phyloP scores from a whole-genome alignment of 2,329 filamentous ascomycete species.

The Alternaria alternata region DNA sequence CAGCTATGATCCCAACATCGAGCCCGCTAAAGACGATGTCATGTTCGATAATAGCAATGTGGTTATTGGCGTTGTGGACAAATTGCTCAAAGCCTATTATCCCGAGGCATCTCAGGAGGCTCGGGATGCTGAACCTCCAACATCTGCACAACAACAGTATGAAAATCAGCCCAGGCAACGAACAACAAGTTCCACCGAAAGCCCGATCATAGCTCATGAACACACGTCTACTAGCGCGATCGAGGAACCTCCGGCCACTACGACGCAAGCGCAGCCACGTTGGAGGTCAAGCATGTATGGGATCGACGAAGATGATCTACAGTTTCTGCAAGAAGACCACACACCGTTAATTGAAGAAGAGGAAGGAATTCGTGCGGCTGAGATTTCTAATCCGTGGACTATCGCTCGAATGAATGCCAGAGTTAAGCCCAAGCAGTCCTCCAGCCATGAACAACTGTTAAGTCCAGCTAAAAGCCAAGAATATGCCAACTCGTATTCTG shows the following conservation, averaged over 20 bases:
- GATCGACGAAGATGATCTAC: conserved; percentile 48
- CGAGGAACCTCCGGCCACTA: background rate
- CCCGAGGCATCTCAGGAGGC: conserved; percentile 20
- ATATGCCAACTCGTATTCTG: background rate
- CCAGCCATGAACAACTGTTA: conserved; percentile 29
- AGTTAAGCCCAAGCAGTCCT: conserved; percentile 24
- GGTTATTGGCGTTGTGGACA: conserved; percentile 55
- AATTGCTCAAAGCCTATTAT: conserved; percentile 56
- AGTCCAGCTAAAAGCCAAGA: conserved; percentile 35
- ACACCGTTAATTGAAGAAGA: conserved; percentile 31
- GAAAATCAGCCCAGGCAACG: background rate
- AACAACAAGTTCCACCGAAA: background rate
- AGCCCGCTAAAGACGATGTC: conserved; percentile 76
- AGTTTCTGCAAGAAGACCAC: conserved; percentile 27
- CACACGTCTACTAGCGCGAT: background rate
- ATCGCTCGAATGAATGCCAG: conserved; percentile 58
- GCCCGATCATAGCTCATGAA: conserved; percentile 3
- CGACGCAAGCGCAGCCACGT: conserved; percentile 8
- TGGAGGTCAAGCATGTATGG: conserved; percentile 53
- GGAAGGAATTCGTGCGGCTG: conserved; percentile 33
- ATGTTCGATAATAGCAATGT: conserved; percentile 67
- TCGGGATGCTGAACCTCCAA: conserved; percentile 7
- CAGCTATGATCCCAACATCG: conserved; percentile 76
- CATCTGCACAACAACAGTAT: conserved; percentile 6
- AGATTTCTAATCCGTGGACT: conserved; percentile 59